Percentiles rank a stretch among this genome's conserved stretches.
Conservation (phyloP, 108 stramenopile genomes). For the Stephanodiscus triporus region DNA sequence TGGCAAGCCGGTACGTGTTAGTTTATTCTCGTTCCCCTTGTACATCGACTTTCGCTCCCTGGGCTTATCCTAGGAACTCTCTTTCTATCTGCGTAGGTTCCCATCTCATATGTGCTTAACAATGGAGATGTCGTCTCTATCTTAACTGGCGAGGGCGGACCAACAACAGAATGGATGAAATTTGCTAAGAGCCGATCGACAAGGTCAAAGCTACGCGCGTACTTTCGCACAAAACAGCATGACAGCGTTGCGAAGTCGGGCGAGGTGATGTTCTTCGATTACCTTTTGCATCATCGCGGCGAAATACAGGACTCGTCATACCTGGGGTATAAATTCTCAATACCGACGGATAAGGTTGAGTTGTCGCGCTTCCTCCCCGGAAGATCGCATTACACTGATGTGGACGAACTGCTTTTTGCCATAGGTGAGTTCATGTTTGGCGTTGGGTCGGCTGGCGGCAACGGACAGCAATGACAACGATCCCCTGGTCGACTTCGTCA, state of each 20-base stretch:
- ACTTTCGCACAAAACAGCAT: constrained; percentile 79
- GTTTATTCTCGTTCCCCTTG: neutral
- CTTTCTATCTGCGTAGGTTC: constrained; percentile 45
- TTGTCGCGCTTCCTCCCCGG: constrained; percentile 67
- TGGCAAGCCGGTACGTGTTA: constrained; percentile 64
- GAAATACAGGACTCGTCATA: constrained; percentile 65
- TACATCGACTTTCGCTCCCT: neutral
- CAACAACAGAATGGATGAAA: constrained; percentile 83
- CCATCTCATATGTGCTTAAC: constrained; percentile 81
- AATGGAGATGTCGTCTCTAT: constrained; percentile 93
- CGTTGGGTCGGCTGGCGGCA: too few species aligned
- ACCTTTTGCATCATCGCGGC: constrained; percentile 64
- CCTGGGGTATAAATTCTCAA: constrained; percentile 52
- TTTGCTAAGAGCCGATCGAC: constrained; percentile 86
- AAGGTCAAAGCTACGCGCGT: constrained; percentile 80
- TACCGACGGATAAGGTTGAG: constrained; percentile 65
- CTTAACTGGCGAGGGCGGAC: constrained; percentile 75
- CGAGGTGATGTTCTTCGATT: constrained; percentile 75
- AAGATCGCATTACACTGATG: constrained; percentile 64
- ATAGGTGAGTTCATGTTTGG: constrained; percentile 1
- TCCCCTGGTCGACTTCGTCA: too few species aligned
- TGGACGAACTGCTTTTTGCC: constrained; percentile 66
- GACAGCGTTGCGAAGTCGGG: constrained; percentile 78
- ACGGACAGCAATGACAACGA: too few species aligned
- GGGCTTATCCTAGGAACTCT: neutral